These are phyloP conservation scores for Phytophthora nicotianae DNA, from an alignment of 352 stramenopile species.

Conservation along the genomic window DNA sequence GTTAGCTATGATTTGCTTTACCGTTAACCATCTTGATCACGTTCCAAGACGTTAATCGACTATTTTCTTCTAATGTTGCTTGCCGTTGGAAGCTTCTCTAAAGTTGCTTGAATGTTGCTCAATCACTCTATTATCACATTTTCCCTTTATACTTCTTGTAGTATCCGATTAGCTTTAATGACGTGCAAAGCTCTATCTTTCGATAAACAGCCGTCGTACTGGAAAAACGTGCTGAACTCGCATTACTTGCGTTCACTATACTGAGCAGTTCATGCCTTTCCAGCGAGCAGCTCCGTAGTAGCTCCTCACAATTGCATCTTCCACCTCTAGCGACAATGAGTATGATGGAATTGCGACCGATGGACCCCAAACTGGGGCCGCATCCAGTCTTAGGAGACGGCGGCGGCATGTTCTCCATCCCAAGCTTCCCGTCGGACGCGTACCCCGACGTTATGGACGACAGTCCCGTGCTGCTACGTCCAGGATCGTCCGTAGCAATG, in stretches of 20 bases:
- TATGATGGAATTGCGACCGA: slow-evolving; percentile 36
- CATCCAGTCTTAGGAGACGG: slow-evolving; percentile 31
- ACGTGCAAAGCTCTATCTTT: slow-evolving; percentile 4
- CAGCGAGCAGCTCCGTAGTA: slow-evolving; percentile 8
- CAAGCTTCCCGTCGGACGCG: slow-evolving; percentile 20
- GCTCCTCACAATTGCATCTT: slow-evolving; percentile 17
- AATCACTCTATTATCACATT: not conserved
- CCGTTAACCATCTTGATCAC: no score
- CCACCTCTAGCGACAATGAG: slow-evolving; percentile 20
- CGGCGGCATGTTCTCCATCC: slow-evolving; percentile 44
- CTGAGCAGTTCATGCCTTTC: slow-evolving; percentile 6
- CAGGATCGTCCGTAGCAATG: slow-evolving; percentile 45
- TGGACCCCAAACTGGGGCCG: slow-evolving; percentile 22
- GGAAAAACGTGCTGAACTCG: slow-evolving; percentile 17
- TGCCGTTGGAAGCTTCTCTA: no score
- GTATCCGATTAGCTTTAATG: not conserved
- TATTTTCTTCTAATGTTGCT: no score
- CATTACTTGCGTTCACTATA: slow-evolving; percentile 20
- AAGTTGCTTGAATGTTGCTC: slow-evolving; percentile 7
- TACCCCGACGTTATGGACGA: slow-evolving; percentile 21
- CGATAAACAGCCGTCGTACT: slow-evolving; percentile 3
- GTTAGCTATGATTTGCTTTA: no score
- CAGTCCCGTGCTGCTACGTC: slow-evolving; percentile 29
- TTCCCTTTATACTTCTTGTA: not conserved
- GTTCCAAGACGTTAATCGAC: no score